Evolutionary conservation across 2,329 filamentous ascomycete species (phyloP).

Genomic region (Pseudocercospora fuligena): DNA sequence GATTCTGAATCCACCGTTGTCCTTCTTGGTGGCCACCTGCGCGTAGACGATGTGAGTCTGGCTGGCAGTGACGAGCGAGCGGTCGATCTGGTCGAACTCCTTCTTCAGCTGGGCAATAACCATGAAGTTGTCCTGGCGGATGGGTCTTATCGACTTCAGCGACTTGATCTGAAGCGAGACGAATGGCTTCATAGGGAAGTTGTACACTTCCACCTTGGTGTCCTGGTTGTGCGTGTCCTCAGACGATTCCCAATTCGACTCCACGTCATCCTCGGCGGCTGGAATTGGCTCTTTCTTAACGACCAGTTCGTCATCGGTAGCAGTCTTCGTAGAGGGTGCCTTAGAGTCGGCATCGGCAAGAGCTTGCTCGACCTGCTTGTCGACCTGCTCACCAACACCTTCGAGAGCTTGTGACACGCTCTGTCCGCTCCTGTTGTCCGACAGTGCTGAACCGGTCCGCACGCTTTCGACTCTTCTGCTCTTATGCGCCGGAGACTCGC

Average conservation of each 20-base stretch:
- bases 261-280: slow-evolving; percentile 64
- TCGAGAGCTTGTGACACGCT: slow-evolving; percentile 73
- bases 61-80: slow-evolving; percentile 87
- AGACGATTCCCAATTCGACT: slow-evolving; percentile 80
- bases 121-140: slow-evolving; percentile 81
- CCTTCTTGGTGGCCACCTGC: slow-evolving; percentile 65
- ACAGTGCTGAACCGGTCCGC: slow-evolving; percentile 15
- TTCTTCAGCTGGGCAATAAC: slow-evolving; percentile 95
- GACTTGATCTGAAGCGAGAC: slow-evolving; percentile 78
- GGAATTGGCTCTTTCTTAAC: slow-evolving; percentile 57
- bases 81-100: slow-evolving; percentile 95
- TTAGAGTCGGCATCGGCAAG: slow-evolving; percentile 60
- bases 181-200: slow-evolving; percentile 96
- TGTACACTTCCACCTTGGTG: slow-evolving; percentile 73
- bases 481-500: slow-evolving; percentile 41
- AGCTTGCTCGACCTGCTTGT: slow-evolving; percentile 68
- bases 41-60: slow-evolving; percentile 93
- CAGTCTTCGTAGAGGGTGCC: slow-evolving; percentile 47
- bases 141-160: slow-evolving; percentile 62
- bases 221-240: slow-evolving; percentile 76
- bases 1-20: slow-evolving; percentile 88
- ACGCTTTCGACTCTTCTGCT: slow-evolving; percentile 39
- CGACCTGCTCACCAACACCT: slow-evolving; percentile 65
- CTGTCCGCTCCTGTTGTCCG: slow-evolving; percentile 49
- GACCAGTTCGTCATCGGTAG: slow-evolving; percentile 54